Evolutionary conservation across 176 grass and related monocot species (phyloP).

Genomic region (Triticum urartu): DNA sequence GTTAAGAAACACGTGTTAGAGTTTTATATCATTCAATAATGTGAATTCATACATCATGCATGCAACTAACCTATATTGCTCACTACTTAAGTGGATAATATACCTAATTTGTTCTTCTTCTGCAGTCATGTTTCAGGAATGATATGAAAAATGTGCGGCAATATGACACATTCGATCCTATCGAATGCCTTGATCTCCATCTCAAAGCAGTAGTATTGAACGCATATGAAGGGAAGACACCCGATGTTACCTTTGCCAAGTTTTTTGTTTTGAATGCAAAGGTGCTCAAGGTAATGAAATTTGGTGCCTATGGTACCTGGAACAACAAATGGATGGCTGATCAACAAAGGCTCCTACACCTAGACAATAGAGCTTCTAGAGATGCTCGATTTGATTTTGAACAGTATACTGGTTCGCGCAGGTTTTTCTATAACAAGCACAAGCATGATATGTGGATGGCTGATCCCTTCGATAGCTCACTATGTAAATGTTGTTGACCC

Average conservation of each 20-base stretch:
- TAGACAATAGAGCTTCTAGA: slow-evolving; percentile 12
- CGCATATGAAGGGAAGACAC: background rate
- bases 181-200: too few relatives aligned
- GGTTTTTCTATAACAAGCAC: background rate
- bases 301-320: background rate
- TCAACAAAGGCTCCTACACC: background rate
- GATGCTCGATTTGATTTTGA: background rate
- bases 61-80: background rate
- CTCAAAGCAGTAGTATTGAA: background rate
- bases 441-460: too few relatives aligned
- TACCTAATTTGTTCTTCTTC: background rate
- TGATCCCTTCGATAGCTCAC: background rate
- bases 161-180: too few relatives aligned
- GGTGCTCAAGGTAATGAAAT: background rate
- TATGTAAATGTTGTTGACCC: too few relatives aligned
- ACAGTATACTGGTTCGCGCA: background rate
- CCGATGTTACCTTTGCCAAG: background rate
- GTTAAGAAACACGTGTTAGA: background rate
- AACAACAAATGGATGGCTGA: background rate
- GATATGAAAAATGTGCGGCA: background rate
- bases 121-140: background rate
- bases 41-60: background rate
- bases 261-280: slow-evolving; percentile 34
- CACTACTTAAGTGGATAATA: too few relatives aligned
- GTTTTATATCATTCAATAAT: too few relatives aligned